Evolutionary conservation across 805 yeast species (phyloP), one percentile per base, ranked within the genome.

Genomic region (Saturnispora silvae): DNA sequence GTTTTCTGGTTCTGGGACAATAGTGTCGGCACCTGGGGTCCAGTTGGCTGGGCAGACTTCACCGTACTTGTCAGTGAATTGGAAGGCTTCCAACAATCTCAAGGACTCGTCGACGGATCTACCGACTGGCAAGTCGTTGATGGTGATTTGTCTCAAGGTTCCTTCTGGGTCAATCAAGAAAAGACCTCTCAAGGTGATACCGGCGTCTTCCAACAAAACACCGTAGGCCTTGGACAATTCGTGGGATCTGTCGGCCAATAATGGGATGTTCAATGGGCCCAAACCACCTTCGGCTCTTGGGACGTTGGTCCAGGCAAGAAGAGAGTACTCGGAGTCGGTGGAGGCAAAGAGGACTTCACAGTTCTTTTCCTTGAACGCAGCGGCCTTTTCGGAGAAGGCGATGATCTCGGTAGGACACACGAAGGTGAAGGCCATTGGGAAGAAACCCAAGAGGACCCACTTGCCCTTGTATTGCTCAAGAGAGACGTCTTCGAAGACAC

Each of bases 1-100:
- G 53, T 70, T 78, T 34, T 64, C 72, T 51, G 82, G 84, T 52
- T 73, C 81, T 60, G 87, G 85, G 64, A 79, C 80, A 69, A 86
- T 85, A 65, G 95, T 82, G 60, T 83, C 95, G 45, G 83, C 63
- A 70, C 98, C 98, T 64, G 83, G 80, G 41, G 79, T 75, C 98
- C 98, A 89, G 94, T 89, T 92, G 63, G 97, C 96, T 57, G 98
- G 98, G 72, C 96, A 87, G 51, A 89, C 98, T 72, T 94, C 96
- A 70, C 98, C 98, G 78, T 92, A 72, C 73, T 84, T 82, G 67
- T 87, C 97, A 56, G 95, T 83, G 87, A 94, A 92, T 73, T 89
- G 95, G 95, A 92, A 92, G 53, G 96, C 99, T 64, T 92, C 97
- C 47, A 92, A 75, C 61, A 92, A 77, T 80, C 99, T 87, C 61